Conservation (phyloP, 2,329 filamentous ascomycete species). For the Pseudogymnoascus sp. region DNA sequence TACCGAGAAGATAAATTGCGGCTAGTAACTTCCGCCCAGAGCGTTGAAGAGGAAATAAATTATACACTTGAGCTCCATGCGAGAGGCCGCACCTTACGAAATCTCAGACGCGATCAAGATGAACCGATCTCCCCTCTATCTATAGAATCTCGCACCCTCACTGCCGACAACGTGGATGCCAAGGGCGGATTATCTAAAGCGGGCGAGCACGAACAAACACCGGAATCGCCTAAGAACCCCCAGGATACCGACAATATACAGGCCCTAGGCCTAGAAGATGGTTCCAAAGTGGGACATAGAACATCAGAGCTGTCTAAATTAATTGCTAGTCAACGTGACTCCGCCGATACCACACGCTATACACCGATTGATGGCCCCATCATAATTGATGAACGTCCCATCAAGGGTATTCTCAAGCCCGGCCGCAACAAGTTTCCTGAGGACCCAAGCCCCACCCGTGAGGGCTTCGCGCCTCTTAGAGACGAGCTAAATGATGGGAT, state of each 20-base stretch:
- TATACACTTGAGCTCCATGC: neutral
- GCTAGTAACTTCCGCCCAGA: neutral
- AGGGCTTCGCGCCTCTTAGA: slow-evolving; percentile 89
- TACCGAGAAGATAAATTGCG: neutral
- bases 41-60: neutral
- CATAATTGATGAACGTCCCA: slow-evolving; percentile 49
- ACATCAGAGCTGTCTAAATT: neutral
- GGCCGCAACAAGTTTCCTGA: slow-evolving; percentile 81
- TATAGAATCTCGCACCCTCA: no score
- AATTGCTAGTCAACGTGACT: neutral
- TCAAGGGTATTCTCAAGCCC: slow-evolving; percentile 78
- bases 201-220: neutral
- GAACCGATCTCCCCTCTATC: neutral
- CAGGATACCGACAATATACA: neutral
- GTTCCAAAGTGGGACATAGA: neutral
- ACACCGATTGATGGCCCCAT: neutral
- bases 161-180: neutral
- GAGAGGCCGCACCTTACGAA: neutral
- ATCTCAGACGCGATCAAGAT: neutral
- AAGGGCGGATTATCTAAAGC: neutral
- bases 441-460: slow-evolving; percentile 70
- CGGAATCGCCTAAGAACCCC: neutral
- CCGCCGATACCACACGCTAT: neutral
- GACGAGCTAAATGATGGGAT: slow-evolving; percentile 72
- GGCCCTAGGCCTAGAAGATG: neutral